Evolutionary conservation across 805 yeast species (phyloP), one percentile per base, ranked within the genome.

Genomic region (Scheffersomyces coipomensis): DNA sequence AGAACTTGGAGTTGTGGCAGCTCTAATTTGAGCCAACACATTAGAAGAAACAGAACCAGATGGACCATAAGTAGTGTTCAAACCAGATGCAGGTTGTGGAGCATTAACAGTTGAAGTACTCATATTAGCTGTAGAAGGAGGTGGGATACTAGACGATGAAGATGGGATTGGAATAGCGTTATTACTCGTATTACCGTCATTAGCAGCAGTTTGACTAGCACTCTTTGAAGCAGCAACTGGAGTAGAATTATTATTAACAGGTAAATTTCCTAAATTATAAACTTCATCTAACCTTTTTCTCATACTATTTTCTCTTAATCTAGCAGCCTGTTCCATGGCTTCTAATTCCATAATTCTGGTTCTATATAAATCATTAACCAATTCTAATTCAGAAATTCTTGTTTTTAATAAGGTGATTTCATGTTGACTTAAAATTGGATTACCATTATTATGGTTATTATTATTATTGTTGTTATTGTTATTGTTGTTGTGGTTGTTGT

Each of bases 361-460:
- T 50, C 87, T 78, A 67, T 88, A 87, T 42, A 91, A 66, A 56
- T 90, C 97, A 52, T 89, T 90, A 29, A 91, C 96, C 31, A 90
- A 71, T 58, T 91, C 98, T 45, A 91, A 73, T 58, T 91, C 98
- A 10, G 85, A 79, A 17, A 90, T 87, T 42, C 95, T 73, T 0
- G 96, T 87, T 47, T 79, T 78, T 46, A 90, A 64, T 19, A 62
- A 51, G 19, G 71, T 65, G 11, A 60, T 50, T 46, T 66, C 72
- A 45, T 64, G 64, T 18, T 40, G 29, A 8, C 31, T 29, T 15
- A 34, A 32, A 36, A 40, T 17, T 24, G 38, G 36, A 23, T 35
- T 42, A 33, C 35, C 42, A 30, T 33, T 39, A 35, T 31, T 35
- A 45, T 33, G 39, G 38, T 43, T 39, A 43, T 38, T 42, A 42